Evolutionary conservation across 2,329 filamentous ascomycete species (phyloP).

Genomic region (Chrysosphaeria jannelii): DNA sequence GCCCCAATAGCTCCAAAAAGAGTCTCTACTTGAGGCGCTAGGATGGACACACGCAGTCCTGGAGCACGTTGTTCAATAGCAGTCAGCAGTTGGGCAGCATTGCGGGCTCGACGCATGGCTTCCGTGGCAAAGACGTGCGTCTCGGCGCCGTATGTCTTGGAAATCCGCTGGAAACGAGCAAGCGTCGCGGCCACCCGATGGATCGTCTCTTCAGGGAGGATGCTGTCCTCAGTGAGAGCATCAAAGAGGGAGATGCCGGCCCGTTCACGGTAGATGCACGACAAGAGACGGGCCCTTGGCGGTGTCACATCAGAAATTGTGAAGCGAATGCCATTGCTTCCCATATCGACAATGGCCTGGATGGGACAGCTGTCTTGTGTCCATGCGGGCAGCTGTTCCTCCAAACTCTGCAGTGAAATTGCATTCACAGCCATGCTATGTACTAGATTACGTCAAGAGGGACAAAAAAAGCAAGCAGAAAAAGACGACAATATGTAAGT

Average conservation of each 20-base stretch:
- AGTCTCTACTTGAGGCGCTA: constrained; percentile 57
- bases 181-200: constrained; percentile 33
- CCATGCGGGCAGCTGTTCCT: too few species aligned
- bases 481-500: neutral
- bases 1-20: constrained; percentile 60
- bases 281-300: constrained; percentile 38
- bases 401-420: too few species aligned
- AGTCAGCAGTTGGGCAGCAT: constrained; percentile 34
- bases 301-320: constrained; percentile 60
- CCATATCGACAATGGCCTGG: constrained; percentile 28
- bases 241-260: constrained; percentile 69
- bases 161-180: constrained; percentile 39
- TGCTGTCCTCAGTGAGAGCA: constrained; percentile 19
- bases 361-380: too few species aligned
- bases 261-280: constrained; percentile 49
- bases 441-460: too few species aligned
- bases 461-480: neutral
- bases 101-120: constrained; percentile 54
- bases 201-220: constrained; percentile 26
- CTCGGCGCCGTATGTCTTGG: constrained; percentile 36
- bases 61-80: constrained; percentile 28
- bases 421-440: too few species aligned
- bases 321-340: constrained; percentile 78
- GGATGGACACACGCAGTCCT: constrained; percentile 38
- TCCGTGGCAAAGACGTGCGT: constrained; percentile 51